Percentiles rank a stretch among this genome's conserved stretches.
These are phyloP conservation scores for Hanseniaspora clermontiae DNA, from an alignment of 805 yeast species.

Conservation along the genomic window DNA sequence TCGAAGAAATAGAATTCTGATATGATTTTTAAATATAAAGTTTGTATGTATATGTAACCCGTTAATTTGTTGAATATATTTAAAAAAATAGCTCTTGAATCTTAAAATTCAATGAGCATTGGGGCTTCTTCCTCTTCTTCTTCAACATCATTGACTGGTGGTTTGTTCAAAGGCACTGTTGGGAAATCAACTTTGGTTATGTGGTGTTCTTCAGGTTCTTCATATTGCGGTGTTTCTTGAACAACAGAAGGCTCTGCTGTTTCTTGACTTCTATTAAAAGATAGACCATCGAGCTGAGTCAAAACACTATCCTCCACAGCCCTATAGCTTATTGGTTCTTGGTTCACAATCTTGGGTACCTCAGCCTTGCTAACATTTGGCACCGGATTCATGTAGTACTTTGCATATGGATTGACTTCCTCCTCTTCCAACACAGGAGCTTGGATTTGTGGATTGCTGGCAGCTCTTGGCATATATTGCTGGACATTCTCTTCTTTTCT, in stretches of 20 bases:
- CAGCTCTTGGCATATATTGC: background rate
- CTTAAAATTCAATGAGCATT: conserved; percentile 23
- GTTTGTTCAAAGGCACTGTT: conserved; percentile 29
- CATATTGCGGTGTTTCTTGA: background rate
- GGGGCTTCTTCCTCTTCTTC: conserved; percentile 18
- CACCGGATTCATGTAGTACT: conserved; percentile 9
- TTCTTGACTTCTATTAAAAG: conserved; percentile 3
- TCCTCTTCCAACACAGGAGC: background rate
- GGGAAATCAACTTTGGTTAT: conserved; percentile 33
- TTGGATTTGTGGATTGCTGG: background rate
- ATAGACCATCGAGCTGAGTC: conserved; percentile 11
- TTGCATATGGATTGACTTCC: conserved; percentile 12
- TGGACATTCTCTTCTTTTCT: background rate
- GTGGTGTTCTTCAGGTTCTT: background rate
- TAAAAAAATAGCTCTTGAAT: no score
- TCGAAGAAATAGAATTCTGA: conserved; percentile 56
- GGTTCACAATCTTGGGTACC: background rate
- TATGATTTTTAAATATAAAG: no score
- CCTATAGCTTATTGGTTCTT: background rate
- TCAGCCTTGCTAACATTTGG: background rate
- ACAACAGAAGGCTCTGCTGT: conserved; percentile 10
- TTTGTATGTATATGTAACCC: no score
- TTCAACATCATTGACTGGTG: conserved; percentile 12
- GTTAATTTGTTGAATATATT: no score
- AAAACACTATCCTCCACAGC: conserved; percentile 2